A percentile compares a stretch with the other conserved stretches of the same genome.
Conservation (phyloP, 805 yeast genomes). For the Teunomyces cretensis region DNA sequence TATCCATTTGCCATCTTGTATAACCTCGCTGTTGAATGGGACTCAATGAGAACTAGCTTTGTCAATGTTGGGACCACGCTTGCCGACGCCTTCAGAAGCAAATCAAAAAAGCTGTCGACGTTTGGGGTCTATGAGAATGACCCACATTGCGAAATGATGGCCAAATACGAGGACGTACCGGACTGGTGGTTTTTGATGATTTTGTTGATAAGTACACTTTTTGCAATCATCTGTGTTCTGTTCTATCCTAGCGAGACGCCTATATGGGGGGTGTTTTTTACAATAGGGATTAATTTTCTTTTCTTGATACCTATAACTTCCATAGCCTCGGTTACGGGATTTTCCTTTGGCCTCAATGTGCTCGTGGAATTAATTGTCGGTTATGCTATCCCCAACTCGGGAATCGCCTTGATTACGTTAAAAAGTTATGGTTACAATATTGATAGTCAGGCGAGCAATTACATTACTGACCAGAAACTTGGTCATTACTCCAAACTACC, state of each 20-base stretch:
- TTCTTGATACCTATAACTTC: slow-evolving; percentile 54
- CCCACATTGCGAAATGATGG: slow-evolving; percentile 27
- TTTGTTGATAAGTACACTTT: slow-evolving; percentile 15
- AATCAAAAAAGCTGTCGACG: background rate
- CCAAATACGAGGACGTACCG: slow-evolving; percentile 23
- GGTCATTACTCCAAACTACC: slow-evolving; percentile 27
- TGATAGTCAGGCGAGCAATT: slow-evolving; percentile 31
- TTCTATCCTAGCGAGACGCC: slow-evolving; percentile 49
- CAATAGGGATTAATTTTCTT: slow-evolving; percentile 48
- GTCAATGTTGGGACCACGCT: slow-evolving; percentile 32
- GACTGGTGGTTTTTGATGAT: slow-evolving; percentile 20
- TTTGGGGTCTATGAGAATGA: slow-evolving; percentile 10
- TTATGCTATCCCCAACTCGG: slow-evolving; percentile 56
- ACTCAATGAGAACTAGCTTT: slow-evolving; percentile 39
- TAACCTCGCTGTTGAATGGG: slow-evolving; percentile 47
- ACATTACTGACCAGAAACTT: slow-evolving; percentile 39
- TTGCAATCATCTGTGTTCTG: slow-evolving; percentile 29
- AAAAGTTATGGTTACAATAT: slow-evolving; percentile 41
- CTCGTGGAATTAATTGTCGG: slow-evolving; percentile 58
- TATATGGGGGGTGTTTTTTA: slow-evolving; percentile 58
- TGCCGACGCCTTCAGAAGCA: slow-evolving; percentile 20
- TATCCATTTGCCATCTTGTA: slow-evolving; percentile 57
- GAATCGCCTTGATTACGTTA: slow-evolving; percentile 50
- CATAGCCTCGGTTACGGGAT: slow-evolving; percentile 49
- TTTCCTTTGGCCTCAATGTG: slow-evolving; percentile 48